Evolutionary conservation across 306 rosid genomes (phyloP), one percentile per base, ranked within the genome.

Genomic region (Castanospermum australe): DNA sequence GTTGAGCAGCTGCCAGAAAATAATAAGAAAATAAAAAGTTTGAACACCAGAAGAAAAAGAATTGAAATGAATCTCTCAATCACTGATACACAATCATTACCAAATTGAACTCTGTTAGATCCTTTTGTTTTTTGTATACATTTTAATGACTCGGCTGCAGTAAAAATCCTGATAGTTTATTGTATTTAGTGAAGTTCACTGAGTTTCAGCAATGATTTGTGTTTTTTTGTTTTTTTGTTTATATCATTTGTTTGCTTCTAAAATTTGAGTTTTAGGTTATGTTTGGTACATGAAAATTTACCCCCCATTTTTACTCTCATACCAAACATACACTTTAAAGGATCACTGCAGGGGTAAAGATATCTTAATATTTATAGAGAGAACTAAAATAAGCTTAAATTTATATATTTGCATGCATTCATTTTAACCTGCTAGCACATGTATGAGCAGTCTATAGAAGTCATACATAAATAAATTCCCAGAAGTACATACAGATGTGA

Each of bases 1-100:
- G 4, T 75, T 18, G 1, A 87, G 56, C 17, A 94, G 57, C 98
- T 92, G 83, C 73, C 36, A 60, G 2, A 60, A 68, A 8, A 12
- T 13, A 25, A 15, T 3, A 24, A 32, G 5, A 24, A 13, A 17
- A 3, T 14, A 2, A 47, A 42, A 50, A 67, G 33, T 35, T 50
- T 72, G 39, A 41, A 61, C 44, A 54, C 2, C 13, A 67, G 47
- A 20, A 52, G 8, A 35, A 42, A 13, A 30, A 41, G 2, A 5
- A n/a, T 9, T 52, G 30, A 9, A 65, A 77, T 63, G 11, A 41
- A 73, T 50, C 15, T 39, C 60, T 55, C n/a, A 1, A 2, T 41
- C 57, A 38, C 38, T 5, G 20, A 60, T 14, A 17, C 42, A 65
- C 54, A 39, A 52, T 10, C 36, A 51, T 52, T 45, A 13, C 12